phyloP scores from a whole-genome alignment of 768 basidiomycete species.

The Mycena pura region DNA sequence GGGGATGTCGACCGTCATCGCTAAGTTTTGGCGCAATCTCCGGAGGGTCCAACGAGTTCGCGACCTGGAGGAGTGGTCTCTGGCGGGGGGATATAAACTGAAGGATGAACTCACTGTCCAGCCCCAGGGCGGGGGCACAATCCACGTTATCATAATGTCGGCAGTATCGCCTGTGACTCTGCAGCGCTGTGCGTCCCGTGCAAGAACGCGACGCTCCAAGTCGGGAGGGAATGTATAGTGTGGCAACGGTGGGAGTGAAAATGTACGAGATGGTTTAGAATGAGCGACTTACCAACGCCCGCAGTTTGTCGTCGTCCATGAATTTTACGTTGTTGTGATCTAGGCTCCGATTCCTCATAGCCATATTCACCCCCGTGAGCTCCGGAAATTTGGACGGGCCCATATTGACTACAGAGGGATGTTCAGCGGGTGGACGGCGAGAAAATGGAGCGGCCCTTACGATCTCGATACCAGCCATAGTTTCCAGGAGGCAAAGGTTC shows the following conservation, averaged over 20 bases:
- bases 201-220: not conserved
- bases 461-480: slow-evolving; percentile 7
- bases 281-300: not conserved
- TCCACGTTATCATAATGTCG: not conserved
- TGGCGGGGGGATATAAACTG: not conserved
- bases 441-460: not conserved
- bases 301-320: not conserved
- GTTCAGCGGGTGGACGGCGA: too few species aligned
- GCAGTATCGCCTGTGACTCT: not conserved
- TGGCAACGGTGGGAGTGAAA: too few species aligned
- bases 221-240: slow-evolving; percentile 8
- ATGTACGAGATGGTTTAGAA: too few species aligned
- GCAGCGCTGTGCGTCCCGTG: not conserved
- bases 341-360: not conserved
- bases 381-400: not conserved
- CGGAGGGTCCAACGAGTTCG: too few species aligned
- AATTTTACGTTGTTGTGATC: not conserved
- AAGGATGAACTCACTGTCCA: not conserved
- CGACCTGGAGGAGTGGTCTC: too few species aligned
- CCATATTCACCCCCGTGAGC: not conserved
- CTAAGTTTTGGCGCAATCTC: too few species aligned
- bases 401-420: not conserved
- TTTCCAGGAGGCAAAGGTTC: slow-evolving; percentile 4
- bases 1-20: too few species aligned
- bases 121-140: slow-evolving; percentile 6